A percentile compares a stretch with the other conserved stretches of the same genome.
phyloP scores from a whole-genome alignment of 2,329 filamentous ascomycete genomes.

The Oidium heveae region DNA sequence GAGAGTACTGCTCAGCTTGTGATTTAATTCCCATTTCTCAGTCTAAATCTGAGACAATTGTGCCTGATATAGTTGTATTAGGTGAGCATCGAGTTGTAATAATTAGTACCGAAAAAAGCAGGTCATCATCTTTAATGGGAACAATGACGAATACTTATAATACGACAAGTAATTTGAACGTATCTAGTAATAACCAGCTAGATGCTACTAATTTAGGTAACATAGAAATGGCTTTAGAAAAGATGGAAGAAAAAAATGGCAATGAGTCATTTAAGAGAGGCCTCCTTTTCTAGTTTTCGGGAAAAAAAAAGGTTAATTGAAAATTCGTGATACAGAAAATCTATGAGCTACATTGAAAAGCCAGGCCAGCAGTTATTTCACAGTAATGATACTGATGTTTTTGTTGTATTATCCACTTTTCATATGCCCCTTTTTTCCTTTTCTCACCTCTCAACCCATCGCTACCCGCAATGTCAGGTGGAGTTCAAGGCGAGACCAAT shows the following conservation, averaged over 20 bases:
- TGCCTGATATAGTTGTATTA: conserved; percentile 11
- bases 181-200: conserved; percentile 14
- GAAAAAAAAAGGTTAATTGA: conserved; percentile 6
- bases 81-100: conserved; percentile 13
- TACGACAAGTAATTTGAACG: conserved; percentile 1
- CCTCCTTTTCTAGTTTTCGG: not conserved
- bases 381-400: not conserved
- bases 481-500: conserved; percentile 52
- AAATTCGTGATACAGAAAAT: conserved; percentile 1
- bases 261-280: not conserved
- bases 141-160: conserved; percentile 8
- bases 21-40: conserved; percentile 8
- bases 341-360: conserved; percentile 5
- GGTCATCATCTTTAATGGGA: conserved; percentile 2
- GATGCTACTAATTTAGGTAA: conserved; percentile 28
- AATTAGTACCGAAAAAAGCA: conserved; percentile 5
- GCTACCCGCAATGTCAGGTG: conserved; percentile 44
- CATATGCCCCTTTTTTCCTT: not conserved
- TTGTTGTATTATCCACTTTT: no score
- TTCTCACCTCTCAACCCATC: not conserved
- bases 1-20: conserved; percentile 13
- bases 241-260: conserved; percentile 19
- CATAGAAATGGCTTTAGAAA: conserved; percentile 32
- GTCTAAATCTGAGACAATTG: conserved; percentile 2
- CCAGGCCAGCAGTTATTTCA: not conserved